phyloP scores from a whole-genome alignment of 176 grass and related monocot species.

The Areca catechu region DNA sequence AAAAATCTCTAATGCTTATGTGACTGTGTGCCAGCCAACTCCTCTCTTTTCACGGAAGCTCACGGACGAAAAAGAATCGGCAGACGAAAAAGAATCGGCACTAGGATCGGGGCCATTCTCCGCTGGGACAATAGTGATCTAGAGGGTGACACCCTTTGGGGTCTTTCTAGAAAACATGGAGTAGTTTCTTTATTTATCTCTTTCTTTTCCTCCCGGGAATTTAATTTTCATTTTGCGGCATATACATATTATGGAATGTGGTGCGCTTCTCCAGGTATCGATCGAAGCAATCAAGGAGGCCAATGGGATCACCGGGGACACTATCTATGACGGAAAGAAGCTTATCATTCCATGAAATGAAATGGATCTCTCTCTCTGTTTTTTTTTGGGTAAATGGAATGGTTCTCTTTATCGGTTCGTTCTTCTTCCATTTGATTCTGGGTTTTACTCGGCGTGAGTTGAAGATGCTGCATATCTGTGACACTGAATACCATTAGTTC shows the following conservation, averaged over 20 bases:
- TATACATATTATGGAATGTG: neutral
- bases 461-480: too few relatives aligned
- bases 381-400: too few relatives aligned
- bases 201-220: neutral
- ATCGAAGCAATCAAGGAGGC: conserved; percentile 8
- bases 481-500: too few relatives aligned
- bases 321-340: conserved; percentile 10
- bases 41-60: neutral
- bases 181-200: neutral
- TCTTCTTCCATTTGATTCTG: too few relatives aligned
- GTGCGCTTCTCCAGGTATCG: conserved; percentile 1
- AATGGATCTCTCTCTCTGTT: too few relatives aligned
- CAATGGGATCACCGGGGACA: conserved; percentile 4
- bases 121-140: neutral
- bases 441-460: too few relatives aligned
- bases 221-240: neutral
- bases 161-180: conserved; percentile 1
- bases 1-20: neutral
- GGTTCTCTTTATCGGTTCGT: too few relatives aligned
- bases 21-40: neutral
- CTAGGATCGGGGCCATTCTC: neutral
- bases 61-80: neutral
- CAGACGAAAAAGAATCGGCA: neutral
- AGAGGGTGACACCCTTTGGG: conserved; percentile 4
- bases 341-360: conserved; percentile 7